phyloP scores from a whole-genome alignment of 2,329 filamentous ascomycete species.

The Metarhizium guizhouense region DNA sequence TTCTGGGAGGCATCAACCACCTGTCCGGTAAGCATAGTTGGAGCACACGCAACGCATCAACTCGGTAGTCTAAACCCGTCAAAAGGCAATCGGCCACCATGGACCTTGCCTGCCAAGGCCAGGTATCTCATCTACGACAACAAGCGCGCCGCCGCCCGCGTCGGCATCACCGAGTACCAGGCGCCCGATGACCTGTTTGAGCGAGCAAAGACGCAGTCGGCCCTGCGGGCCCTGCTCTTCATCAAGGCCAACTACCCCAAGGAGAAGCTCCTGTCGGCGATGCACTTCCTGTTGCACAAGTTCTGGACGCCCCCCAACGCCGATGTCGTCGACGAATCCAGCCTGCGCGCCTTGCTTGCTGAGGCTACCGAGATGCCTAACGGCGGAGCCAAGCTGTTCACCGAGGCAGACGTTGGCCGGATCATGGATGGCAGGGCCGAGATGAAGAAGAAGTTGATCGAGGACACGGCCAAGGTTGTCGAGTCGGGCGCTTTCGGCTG shows the following conservation, averaged over 20 bases:
- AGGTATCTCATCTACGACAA: conserved; percentile 39
- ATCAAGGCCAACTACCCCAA: conserved; percentile 50
- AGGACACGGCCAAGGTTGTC: conserved; percentile 51
- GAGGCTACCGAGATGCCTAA: conserved; percentile 19
- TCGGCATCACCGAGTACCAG: conserved; percentile 26
- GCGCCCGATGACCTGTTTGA: conserved; percentile 35
- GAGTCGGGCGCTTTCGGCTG: conserved; percentile 64
- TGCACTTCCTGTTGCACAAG: conserved; percentile 45
- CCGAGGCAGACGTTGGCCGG: conserved; percentile 37
- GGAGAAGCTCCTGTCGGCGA: conserved; percentile 40
- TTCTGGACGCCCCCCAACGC: conserved; percentile 54
- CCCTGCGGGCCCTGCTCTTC: conserved; percentile 57
- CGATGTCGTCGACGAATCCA: conserved; percentile 49
- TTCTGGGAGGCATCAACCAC: conserved; percentile 59
- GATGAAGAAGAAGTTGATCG: conserved; percentile 37
- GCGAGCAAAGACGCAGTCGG: conserved; percentile 36
- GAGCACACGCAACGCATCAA: background rate
- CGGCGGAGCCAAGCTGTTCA: conserved; percentile 32
- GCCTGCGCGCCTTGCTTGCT: conserved; percentile 33
- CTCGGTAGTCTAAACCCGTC: background rate
- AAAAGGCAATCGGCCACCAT: conserved; percentile 65
- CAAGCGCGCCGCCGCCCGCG: conserved; percentile 27
- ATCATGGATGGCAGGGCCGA: conserved; percentile 47
- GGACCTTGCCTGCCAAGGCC: conserved; percentile 60
- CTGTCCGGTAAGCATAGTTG: conserved; percentile 36